Evolutionary conservation across 1,284 basidiomycete genomes (phyloP).

Genomic region (Cryptococcus hybrid): DNA sequence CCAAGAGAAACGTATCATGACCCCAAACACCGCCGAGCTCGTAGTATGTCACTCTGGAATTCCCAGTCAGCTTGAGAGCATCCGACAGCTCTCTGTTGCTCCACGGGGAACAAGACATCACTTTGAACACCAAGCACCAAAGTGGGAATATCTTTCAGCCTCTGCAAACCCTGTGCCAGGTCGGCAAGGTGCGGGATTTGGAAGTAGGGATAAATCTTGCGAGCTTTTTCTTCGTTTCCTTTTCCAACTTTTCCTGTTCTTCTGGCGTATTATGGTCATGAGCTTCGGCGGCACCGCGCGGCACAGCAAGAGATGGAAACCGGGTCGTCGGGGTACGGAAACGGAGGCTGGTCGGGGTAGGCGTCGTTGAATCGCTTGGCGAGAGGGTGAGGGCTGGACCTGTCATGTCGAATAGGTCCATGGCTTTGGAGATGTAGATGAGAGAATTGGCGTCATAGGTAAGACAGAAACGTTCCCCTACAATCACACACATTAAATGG

Average conservation of each 20-base stretch:
- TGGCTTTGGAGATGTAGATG: constrained; percentile 97
- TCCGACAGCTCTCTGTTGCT: constrained; percentile 96
- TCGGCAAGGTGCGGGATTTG: constrained; percentile 65
- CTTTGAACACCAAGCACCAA: constrained; percentile 94
- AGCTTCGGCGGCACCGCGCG: constrained; percentile 44
- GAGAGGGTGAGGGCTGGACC: constrained; percentile 69
- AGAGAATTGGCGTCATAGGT: constrained; percentile 99
- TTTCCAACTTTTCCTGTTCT: background rate
- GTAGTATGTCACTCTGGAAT: constrained; percentile 86
- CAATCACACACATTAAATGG: background rate
- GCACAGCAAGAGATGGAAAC: constrained; percentile 26
- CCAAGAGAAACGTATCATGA: constrained; percentile 92
- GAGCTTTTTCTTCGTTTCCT: constrained; percentile 18
- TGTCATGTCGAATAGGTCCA: constrained; percentile 99
- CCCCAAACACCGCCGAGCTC: constrained; percentile 99
- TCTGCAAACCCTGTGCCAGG: constrained; percentile 76
- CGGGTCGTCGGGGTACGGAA: constrained; percentile 45
- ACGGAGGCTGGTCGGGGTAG: constrained; percentile 40
- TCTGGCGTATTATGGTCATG: constrained; percentile 56
- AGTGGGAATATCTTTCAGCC: constrained; percentile 73
- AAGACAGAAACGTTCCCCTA: constrained; percentile 87
- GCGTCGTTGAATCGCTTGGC: constrained; percentile 46
- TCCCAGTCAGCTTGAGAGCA: constrained; percentile 85
- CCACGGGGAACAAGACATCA: constrained; percentile 95
- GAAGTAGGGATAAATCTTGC: constrained; percentile 57